Evolutionary conservation across 805 yeast species (phyloP), one percentile per base, ranked within the genome.

Genomic region (Blastobotrys peoriensis): DNA sequence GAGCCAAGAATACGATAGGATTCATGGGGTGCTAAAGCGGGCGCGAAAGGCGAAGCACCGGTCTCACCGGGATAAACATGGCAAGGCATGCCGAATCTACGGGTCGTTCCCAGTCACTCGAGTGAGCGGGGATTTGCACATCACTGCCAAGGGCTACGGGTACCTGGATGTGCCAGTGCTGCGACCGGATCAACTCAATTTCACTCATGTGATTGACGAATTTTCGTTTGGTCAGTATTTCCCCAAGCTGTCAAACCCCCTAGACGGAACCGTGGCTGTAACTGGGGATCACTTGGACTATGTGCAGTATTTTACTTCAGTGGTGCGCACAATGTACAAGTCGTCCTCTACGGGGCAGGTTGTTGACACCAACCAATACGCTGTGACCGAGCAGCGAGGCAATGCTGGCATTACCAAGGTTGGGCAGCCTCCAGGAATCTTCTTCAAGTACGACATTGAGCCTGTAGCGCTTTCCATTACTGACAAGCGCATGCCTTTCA

Each of bases 221-320:
- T 77, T 88, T 50, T 87, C 97, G 8, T 91, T 81, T 65, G 98
- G 98, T 10, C 86, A 79, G 30, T 88, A 83, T 63, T 88, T 79
- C 58, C 97, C 98, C 2, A 83, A 76, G 54, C 71, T 89, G 50
- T 74, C 82, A 54, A 91, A 91, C 59, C 95, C 96, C n/a, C 71
- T 93, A 51, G 98, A 93, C 62, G 71, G 71, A 38, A 81, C 91
- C 0, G 83, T 78, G 0, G 76, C 81, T 52, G 45, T 63, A 17
- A 73, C 87, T 1, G 67, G 69, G 0, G 69, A 74, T 2, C 67
- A 71, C 18, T 48, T 69, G 16, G 79, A 53, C 16, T 47, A 49
- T n/a, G 86, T 69, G 63, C 76, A 76, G 42, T 93, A 93, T 63
- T 76, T 71, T 53, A 57, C 88, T 51, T 77, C 81, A 15, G 86